These are phyloP conservation scores for Termitomyces sp. DNA, from an alignment of 768 basidiomycete genomes.

Conservation along the genomic window DNA sequence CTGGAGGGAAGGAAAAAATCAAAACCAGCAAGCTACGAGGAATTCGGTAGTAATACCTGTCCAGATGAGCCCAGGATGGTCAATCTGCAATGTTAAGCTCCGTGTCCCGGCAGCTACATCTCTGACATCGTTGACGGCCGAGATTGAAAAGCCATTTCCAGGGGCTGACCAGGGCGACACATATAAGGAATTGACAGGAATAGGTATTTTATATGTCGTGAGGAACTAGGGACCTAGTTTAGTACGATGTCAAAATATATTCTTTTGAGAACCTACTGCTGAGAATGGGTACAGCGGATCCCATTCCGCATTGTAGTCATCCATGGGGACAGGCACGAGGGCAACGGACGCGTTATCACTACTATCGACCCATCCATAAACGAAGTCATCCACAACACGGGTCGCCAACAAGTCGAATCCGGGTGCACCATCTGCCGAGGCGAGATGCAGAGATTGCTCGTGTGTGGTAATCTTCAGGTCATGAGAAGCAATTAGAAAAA, in stretches of 20 bases:
- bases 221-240: constrained; percentile 53
- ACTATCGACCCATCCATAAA: constrained; percentile 30
- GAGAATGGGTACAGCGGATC: constrained; percentile 82
- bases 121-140: constrained; percentile 49
- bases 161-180: constrained; percentile 42
- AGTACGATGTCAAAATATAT: neutral
- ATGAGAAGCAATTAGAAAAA: neutral
- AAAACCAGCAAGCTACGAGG: neutral
- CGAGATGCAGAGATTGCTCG: constrained; percentile 75
- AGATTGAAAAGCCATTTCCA: constrained; percentile 44
- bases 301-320: constrained; percentile 85
- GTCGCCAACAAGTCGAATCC: constrained; percentile 61
- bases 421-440: constrained; percentile 77
- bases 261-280: constrained; percentile 33
- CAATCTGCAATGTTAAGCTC: constrained; percentile 60
- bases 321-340: constrained; percentile 50
- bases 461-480: constrained; percentile 56
- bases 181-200: constrained; percentile 47
- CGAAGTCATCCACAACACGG: constrained; percentile 58
- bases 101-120: constrained; percentile 60
- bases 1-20: constrained; percentile 25
- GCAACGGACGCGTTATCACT: constrained; percentile 10
- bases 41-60: constrained; percentile 41
- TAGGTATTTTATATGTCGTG: constrained; percentile 73
- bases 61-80: constrained; percentile 85